phyloP scores from a whole-genome alignment of 2,329 filamentous ascomycete species.

The Nannizzia gypsea region DNA sequence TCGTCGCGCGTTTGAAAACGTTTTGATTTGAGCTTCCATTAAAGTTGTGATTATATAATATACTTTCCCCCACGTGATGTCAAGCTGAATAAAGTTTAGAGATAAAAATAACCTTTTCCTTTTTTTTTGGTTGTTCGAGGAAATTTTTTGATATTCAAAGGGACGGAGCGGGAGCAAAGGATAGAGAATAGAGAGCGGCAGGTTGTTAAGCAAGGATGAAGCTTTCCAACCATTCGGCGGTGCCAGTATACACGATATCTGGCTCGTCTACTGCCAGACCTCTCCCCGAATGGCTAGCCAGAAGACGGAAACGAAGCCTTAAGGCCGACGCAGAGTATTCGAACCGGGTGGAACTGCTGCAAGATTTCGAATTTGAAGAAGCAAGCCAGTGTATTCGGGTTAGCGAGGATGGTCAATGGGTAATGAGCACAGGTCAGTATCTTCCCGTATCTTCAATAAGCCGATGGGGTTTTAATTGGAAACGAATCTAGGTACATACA shows the following conservation, averaged over 20 bases:
- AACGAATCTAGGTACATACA: conserved; percentile 44
- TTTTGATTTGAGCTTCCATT: not conserved
- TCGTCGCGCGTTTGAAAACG: not conserved
- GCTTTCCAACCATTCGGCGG: conserved; percentile 55
- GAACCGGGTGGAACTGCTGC: conserved; percentile 84
- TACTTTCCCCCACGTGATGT: not conserved
- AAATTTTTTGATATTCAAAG: too few relatives aligned
- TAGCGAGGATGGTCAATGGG: conserved; percentile 93
- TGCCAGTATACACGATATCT: conserved; percentile 89
- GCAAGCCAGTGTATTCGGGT: conserved; percentile 81
- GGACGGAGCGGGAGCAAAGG: too few relatives aligned
- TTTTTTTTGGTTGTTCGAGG: too few relatives aligned
- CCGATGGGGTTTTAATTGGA: not conserved
- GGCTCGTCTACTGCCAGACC: conserved; percentile 78
- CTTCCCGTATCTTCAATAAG: not conserved
- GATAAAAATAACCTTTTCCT: too few relatives aligned
- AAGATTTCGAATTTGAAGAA: conserved; percentile 97
- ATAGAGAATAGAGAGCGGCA: too few relatives aligned
- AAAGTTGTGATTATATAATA: not conserved
- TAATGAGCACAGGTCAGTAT: conserved; percentile 72
- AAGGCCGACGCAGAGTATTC: conserved; percentile 90
- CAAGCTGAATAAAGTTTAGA: not conserved
- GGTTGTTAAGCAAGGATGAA: conserved; percentile 28
- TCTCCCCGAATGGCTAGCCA: conserved; percentile 88
- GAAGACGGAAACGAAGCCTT: conserved; percentile 76